phyloP scores from a whole-genome alignment of 1,139 yeast species.

The Geotrichum candidum region DNA sequence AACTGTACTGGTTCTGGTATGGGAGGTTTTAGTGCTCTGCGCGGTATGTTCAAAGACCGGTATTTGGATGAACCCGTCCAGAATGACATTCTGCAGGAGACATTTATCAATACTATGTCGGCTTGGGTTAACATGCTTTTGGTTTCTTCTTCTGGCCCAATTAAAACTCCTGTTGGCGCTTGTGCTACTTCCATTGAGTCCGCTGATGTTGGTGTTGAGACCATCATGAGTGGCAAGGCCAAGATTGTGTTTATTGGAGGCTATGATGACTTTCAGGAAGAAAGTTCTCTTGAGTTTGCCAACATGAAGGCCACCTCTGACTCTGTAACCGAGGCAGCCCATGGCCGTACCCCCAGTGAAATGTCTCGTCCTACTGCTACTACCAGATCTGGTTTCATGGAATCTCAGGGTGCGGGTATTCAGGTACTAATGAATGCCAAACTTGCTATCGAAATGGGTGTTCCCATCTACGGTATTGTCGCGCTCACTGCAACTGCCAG shows the following conservation, averaged over 20 bases:
- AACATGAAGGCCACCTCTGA: conserved; percentile 98
- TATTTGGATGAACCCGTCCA: conserved; percentile 88
- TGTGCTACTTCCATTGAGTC: conserved; percentile 99
- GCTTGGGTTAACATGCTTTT: conserved; percentile 99
- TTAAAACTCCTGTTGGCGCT: conserved; percentile 98
- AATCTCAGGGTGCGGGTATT: conserved; percentile 98
- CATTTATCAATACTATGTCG: conserved; percentile 97
- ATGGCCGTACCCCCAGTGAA: conserved; percentile 96
- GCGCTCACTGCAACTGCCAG: conserved; percentile 95
- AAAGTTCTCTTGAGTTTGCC: conserved; percentile 95
- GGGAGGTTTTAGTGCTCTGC: conserved; percentile 97
- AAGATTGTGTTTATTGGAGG: conserved; percentile 97
- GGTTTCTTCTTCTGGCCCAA: conserved; percentile 96
- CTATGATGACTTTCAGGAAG: conserved; percentile 98
- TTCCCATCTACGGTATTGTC: conserved; percentile 92
- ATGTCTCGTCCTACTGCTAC: conserved; percentile 99
- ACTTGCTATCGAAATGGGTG: conserved; percentile 95
- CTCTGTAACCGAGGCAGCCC: conserved; percentile 76
- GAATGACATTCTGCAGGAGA: conserved; percentile 93
- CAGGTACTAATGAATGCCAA: conserved; percentile 95
- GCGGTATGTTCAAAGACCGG: conserved; percentile 97
- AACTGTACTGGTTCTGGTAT: conserved; percentile 99
- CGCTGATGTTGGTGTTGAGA: conserved; percentile 91
- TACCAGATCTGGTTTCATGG: conserved; percentile 97
- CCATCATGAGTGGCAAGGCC: conserved; percentile 87